Base-by-base conservation (phyloP, 495 filamentous ascomycete genomes). In the Sabuloglossum arenarium region DNA sequence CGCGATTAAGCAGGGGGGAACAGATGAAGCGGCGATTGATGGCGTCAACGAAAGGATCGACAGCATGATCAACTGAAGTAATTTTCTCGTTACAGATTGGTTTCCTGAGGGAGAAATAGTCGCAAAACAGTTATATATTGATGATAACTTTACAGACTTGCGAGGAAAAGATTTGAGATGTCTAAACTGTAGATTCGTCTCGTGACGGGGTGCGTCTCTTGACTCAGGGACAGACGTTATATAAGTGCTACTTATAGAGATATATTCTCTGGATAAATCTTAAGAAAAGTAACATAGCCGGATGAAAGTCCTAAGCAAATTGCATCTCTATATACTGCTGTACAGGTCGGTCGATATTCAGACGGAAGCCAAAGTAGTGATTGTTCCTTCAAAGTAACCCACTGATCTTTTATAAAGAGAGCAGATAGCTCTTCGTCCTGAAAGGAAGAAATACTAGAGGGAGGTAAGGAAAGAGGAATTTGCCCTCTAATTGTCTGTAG, bases 1-100 rank as follows among this genome's bases (percentile, higher is more conserved):
- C 58, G 53, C 55, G 31, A 61, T 61, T 58, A 42, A 61, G 58
- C 55, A 63, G 57, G 54, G 60, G 54, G 49, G 29, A 60, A 56
- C 52, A 61, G 59, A 59, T 58, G 42, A 62, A 60, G 59, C 39
- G 27, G 56, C 56, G 55, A 60, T 60, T 25, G 47, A 58, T 58
- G 21, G 39, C 53, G 29, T 52, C 37, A 58, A 57, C 42, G 27
- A 57, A 59, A 57, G 27, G 29, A 59, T 59, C 55, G 55, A 59
- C 37, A 57, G 43, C 27, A 49, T 50, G 25, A 57, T 50, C 23
- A 57, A 50, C 42, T 10, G 5, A 6, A 37, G 2, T 6, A 6
- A 12, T 37, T 37, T 37, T 37, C 34, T 37, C 16, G 34, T 37
- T 31, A 16, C 32, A 43, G 21, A 57, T 10, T 57, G 52, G 58